A percentile compares a stretch with the other conserved stretches of the same genome.
phyloP scores from a whole-genome alignment of 2,329 filamentous ascomycete genomes.

The Sclerotinia borealis region DNA sequence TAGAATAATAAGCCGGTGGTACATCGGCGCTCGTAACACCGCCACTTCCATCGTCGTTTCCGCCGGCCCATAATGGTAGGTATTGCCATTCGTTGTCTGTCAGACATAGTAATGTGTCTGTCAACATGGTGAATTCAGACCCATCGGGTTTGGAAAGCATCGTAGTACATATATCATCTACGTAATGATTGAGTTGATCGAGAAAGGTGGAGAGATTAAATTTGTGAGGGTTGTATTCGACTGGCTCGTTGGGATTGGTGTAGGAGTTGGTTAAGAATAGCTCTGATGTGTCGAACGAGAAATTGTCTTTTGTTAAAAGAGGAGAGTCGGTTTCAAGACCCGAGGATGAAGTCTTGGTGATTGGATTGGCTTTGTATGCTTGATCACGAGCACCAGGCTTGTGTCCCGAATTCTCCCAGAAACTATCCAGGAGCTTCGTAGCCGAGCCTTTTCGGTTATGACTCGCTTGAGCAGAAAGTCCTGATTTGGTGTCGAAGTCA shows the following conservation, averaged over 20 bases:
- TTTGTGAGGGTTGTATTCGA: background rate
- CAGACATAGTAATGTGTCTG: conserved; percentile 45
- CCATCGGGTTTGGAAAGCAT: conserved; percentile 13
- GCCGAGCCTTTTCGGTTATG: background rate
- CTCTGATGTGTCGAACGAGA: background rate
- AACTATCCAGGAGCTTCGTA: background rate
- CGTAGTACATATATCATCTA: background rate
- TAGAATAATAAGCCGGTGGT: conserved; percentile 25
- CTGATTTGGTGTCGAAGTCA: background rate
- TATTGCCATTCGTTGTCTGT: conserved; percentile 53
- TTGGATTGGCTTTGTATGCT: background rate
- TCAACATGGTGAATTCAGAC: conserved; percentile 17
- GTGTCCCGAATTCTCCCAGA: background rate
- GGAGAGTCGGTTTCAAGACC: background rate
- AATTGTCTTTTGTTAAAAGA: background rate
- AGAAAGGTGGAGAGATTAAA: conserved; percentile 15
- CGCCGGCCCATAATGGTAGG: conserved; percentile 61
- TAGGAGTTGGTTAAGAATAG: background rate
- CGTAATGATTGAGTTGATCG: conserved; percentile 9
- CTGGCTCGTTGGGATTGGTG: background rate
- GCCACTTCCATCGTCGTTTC: conserved; percentile 45
- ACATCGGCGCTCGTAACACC: conserved; percentile 40
- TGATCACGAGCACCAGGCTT: background rate
- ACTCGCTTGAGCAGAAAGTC: background rate
- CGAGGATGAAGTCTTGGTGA: background rate